These are phyloP conservation scores for Crithidia bombi DNA, from an alignment of 208 protist species.

Conservation along the genomic window DNA sequence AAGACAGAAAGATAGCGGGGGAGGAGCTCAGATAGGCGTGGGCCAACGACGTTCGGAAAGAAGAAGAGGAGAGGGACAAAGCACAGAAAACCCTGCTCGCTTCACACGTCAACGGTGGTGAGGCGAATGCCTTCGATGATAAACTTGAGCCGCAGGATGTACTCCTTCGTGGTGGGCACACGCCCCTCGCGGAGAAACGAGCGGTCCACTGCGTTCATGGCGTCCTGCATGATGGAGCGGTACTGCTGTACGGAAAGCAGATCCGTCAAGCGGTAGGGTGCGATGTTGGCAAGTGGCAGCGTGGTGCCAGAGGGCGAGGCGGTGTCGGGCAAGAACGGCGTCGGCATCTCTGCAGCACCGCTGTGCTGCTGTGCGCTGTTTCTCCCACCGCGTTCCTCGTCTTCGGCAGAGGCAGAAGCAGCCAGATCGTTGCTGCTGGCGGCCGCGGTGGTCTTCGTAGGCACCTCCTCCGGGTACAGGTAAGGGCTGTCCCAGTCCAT, in stretches of 20 bases:
- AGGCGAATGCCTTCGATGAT: slow-evolving; percentile 74
- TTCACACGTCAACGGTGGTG: slow-evolving; percentile 41
- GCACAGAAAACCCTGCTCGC: not conserved
- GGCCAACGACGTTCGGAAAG: not conserved
- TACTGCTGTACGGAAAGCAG: slow-evolving; percentile 75
- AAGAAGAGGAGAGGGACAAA: not conserved
- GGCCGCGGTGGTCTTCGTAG: not conserved
- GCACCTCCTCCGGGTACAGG: slow-evolving; percentile 66
- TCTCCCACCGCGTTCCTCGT: no score
- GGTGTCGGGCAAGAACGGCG: slow-evolving; percentile 8
- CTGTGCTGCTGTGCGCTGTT: not conserved
- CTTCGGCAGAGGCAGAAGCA: no score
- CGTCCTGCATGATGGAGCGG: slow-evolving; percentile 78
- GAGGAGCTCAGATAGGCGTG: slow-evolving; percentile 2
- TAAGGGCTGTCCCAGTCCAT: slow-evolving; percentile 80
- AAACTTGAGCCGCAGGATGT: slow-evolving; percentile 66
- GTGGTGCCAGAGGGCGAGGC: not conserved
- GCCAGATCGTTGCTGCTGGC: no score
- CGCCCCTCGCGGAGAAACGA: slow-evolving; percentile 77
- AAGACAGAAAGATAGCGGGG: slow-evolving; percentile 1
- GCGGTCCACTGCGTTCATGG: slow-evolving; percentile 75
- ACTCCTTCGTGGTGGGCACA: slow-evolving; percentile 69
- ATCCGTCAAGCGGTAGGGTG: slow-evolving; percentile 46
- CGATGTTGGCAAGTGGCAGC: slow-evolving; percentile 54
- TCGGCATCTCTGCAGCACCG: not conserved